Percentiles rank a stretch among this genome's conserved stretches.
These are phyloP conservation scores for Leptographium galeiforme DNA, from an alignment of 2,329 filamentous ascomycete species.

Conservation along the genomic window DNA sequence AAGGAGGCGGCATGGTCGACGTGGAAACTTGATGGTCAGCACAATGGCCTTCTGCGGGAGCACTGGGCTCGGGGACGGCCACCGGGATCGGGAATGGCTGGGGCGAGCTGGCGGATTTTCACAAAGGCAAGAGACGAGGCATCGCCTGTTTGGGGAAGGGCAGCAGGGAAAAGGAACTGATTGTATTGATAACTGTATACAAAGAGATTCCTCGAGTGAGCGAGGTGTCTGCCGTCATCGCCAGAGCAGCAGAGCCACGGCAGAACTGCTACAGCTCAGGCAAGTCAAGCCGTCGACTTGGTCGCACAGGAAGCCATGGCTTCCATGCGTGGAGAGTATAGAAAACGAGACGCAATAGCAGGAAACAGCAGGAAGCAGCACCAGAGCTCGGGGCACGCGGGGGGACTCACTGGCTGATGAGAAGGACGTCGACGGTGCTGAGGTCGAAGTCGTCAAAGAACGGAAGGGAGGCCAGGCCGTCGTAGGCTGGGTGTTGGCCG, in stretches of 20 bases:
- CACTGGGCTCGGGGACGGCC: neutral
- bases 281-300: neutral
- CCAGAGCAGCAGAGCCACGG: neutral
- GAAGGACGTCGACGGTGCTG: slow-evolving; percentile 88
- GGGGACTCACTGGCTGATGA: slow-evolving; percentile 90
- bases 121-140: neutral
- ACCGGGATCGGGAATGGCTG: neutral
- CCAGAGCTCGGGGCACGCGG: neutral
- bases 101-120: slow-evolving; percentile 4
- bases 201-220: slow-evolving; percentile 4
- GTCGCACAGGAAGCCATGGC: neutral
- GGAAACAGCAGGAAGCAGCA: too few relatives aligned
- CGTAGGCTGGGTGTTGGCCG: slow-evolving; percentile 91
- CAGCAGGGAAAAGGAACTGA: slow-evolving; percentile 1
- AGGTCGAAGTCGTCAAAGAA: slow-evolving; percentile 99
- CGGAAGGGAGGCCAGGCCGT: slow-evolving; percentile 81
- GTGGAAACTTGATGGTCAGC: slow-evolving; percentile 60
- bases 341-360: too few relatives aligned
- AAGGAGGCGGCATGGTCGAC: slow-evolving; percentile 97
- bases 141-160: neutral
- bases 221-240: neutral
- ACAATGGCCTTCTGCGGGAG: neutral
- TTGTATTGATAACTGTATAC: slow-evolving; percentile 18
- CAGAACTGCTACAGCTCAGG: slow-evolving; percentile 4
- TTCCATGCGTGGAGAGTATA: neutral